These are phyloP conservation scores for Russula olivacea DNA, from an alignment of 768 basidiomycete genomes.

Conservation along the genomic window DNA sequence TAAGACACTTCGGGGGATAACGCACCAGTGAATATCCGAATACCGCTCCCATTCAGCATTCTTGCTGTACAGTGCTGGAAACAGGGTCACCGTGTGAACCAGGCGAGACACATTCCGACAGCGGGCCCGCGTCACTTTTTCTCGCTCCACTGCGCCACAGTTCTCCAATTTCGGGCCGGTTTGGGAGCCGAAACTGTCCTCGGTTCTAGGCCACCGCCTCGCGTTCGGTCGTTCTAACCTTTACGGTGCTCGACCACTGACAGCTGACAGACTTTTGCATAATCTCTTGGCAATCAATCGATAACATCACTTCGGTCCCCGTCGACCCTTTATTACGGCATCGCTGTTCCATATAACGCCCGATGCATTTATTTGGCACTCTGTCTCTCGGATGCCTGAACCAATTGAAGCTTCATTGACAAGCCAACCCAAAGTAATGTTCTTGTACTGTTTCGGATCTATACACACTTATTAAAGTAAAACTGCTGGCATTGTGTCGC, in stretches of 20 bases:
- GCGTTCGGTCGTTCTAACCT: too few species aligned
- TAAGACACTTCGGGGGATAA: slow-evolving; percentile 1
- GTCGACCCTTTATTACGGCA: background rate
- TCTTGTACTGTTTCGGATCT: background rate
- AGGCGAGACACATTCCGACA: background rate
- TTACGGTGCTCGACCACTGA: too few species aligned
- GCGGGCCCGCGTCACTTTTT: background rate
- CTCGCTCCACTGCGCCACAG: background rate
- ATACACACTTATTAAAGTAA: too few species aligned
- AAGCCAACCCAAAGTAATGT: too few species aligned
- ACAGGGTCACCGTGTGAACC: slow-evolving; percentile 26
- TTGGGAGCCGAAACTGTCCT: background rate
- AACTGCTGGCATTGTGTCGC: slow-evolving; percentile 1
- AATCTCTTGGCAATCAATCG: too few species aligned
- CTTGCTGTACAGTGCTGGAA: slow-evolving; percentile 19
- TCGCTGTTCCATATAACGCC: background rate
- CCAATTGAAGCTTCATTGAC: too few species aligned
- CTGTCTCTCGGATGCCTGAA: background rate
- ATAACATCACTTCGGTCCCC: background rate
- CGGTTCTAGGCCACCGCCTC: background rate
- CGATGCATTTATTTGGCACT: background rate
- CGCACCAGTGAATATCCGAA: slow-evolving; percentile 56
- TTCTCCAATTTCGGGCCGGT: slow-evolving; percentile 12
- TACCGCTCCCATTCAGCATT: slow-evolving; percentile 53
- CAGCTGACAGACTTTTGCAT: too few species aligned